Evolutionary conservation across 2,329 filamentous ascomycete genomes (phyloP), one percentile per base, ranked within the genome.

Genomic region (Penicillium janthinellum): DNA sequence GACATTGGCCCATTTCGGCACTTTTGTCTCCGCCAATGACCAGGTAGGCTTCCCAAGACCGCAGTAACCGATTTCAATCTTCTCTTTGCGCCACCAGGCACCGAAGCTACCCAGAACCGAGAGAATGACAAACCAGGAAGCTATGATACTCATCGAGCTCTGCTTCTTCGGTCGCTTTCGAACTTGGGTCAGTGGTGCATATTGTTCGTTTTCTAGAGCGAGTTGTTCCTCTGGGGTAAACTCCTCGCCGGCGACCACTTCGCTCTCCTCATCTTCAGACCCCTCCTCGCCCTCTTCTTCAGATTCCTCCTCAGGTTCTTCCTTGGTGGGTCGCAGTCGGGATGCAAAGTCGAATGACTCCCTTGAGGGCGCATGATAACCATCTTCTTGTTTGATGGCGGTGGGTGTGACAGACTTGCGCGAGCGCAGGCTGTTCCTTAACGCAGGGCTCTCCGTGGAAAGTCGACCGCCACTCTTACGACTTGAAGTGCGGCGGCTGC

Each of bases 21-120:
- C 81, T 25, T 85, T 82, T 12, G 89, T 81, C 34, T 87, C 84
- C 11, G 83, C 80, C 55, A 88, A 71, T 20, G 82, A 82, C 65
- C 81, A 83, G 6, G 83, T 85, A 50, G 86, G 81, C 55, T 88
- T 86, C 25, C 90, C 95, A 55, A 96, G 85, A 12, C 93, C 92
- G 73, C 95, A 99, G 73, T 96, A 99, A 37, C 96, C 95, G 20
- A 98, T 91, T 15, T 91, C 90, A n/a, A 96, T 81, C 82, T 98
- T 98, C 77, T 99, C 95, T 73, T 96, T 91, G 51, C 94, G 84
- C 80, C 93, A 99, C 85, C 93, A 95, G 8, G 86, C 86, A 34
- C 84, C 89, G 64, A 96, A 91, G 0, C 89, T 87, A 35, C 84
- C 84, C 6, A 95, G 75, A 10, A 95, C 77, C 0, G 89, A 88